Evolutionary conservation across 805 yeast species (phyloP).

Genomic region (Spencermartinsiella europaea): DNA sequence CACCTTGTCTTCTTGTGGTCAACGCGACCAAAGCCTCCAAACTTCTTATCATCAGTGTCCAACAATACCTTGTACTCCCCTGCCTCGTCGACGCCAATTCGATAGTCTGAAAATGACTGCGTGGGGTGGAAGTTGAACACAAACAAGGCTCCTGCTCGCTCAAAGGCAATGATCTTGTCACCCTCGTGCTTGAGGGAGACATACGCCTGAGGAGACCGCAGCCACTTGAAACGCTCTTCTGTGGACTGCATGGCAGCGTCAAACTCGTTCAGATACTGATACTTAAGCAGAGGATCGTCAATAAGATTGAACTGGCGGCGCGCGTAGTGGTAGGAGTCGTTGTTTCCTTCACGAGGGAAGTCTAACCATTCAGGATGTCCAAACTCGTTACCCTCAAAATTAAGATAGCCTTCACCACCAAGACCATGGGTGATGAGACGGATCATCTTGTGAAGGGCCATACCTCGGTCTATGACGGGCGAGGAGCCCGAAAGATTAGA

Average conservation of each 20-base stretch:
- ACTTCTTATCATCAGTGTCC: constrained; percentile 63
- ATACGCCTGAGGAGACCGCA: constrained; percentile 69
- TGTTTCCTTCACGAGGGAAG: constrained; percentile 88
- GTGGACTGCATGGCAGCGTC: constrained; percentile 79
- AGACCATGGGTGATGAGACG: constrained; percentile 78
- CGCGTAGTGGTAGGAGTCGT: constrained; percentile 86
- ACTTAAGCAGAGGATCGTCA: constrained; percentile 74
- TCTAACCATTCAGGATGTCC: constrained; percentile 99
- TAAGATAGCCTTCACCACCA: constrained; percentile 97
- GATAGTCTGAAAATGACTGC: constrained; percentile 75
- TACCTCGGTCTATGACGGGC: constrained; percentile 79
- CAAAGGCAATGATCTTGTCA: constrained; percentile 86
- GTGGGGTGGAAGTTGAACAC: constrained; percentile 89
- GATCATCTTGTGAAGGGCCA: constrained; percentile 86
- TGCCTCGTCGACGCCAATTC: constrained; percentile 78
- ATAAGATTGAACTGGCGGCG: constrained; percentile 89
- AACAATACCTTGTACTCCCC: constrained; percentile 74
- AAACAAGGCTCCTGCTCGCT: constrained; percentile 78
- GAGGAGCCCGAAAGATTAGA: constrained; percentile 67
- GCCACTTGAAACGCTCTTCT: constrained; percentile 68
- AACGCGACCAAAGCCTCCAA: constrained; percentile 79
- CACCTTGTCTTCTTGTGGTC: constrained; percentile 48
- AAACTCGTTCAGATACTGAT: constrained; percentile 71
- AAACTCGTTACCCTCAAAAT: constrained; percentile 96
- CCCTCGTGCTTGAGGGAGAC: constrained; percentile 82